Percentiles rank a stretch among this genome's conserved stretches.
Evolutionary conservation across 163 green algal species (phyloP).

Genomic region (Chlamydomonas reinhardtii): DNA sequence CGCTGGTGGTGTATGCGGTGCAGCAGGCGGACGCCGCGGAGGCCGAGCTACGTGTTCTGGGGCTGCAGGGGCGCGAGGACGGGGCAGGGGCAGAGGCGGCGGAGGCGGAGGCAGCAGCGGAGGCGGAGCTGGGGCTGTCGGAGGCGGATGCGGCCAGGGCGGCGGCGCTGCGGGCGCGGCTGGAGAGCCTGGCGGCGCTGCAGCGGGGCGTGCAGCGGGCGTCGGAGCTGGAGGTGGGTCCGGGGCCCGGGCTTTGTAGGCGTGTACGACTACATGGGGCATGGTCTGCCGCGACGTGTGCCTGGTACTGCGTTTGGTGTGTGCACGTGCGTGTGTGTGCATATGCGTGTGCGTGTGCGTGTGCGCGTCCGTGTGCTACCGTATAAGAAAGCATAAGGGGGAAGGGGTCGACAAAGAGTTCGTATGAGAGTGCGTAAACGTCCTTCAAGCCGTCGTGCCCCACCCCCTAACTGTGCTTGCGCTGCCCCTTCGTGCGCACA

Average conservation of each 20-base stretch:
- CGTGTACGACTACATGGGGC: too few species aligned
- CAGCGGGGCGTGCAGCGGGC: neutral
- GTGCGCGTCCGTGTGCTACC: too few species aligned
- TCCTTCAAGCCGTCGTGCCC: too few species aligned
- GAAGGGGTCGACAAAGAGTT: too few species aligned
- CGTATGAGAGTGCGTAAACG: too few species aligned
- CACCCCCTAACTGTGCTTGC: too few species aligned
- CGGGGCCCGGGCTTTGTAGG: too few species aligned
- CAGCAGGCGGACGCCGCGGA: conserved; percentile 23
- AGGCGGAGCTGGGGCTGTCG: neutral
- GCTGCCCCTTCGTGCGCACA: neutral
- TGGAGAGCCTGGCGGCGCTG: conserved; percentile 4
- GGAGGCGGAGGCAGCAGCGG: neutral
- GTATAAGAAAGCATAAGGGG: too few species aligned
- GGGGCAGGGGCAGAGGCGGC: neutral
- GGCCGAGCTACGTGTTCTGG: neutral
- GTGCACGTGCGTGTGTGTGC: too few species aligned
- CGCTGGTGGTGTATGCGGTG: neutral
- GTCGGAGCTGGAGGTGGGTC: conserved; percentile 14
- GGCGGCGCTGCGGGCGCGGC: neutral
- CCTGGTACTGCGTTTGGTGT: too few species aligned
- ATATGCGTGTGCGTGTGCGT: too few species aligned
- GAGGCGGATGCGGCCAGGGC: neutral
- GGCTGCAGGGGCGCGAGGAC: neutral
- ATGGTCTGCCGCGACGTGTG: too few species aligned